phyloP scores from a whole-genome alignment of 768 basidiomycete species.

The Hypholoma sublateritium region DNA sequence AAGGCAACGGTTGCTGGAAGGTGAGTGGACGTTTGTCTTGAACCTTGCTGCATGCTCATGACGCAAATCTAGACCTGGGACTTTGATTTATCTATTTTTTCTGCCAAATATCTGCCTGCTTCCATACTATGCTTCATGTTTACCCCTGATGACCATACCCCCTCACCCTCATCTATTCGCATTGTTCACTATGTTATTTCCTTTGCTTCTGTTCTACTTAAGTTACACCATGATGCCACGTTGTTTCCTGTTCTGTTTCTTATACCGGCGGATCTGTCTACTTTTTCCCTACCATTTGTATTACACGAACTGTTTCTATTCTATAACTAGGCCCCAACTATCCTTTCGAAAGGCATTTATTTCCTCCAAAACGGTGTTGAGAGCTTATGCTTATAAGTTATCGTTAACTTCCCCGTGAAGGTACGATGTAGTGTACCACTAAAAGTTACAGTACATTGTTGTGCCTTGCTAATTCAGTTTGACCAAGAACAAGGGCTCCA shows the following conservation, averaged over 20 bases:
- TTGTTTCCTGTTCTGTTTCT: background rate
- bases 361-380: background rate
- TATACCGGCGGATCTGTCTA: constrained; percentile 1
- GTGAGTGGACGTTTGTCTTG: constrained; percentile 34
- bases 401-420: too few species aligned
- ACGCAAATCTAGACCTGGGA: constrained; percentile 22
- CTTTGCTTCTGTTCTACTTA: constrained; percentile 11
- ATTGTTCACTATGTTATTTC: constrained; percentile 20
- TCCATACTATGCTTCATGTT: constrained; percentile 16
- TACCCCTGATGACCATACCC: constrained; percentile 21
- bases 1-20: constrained; percentile 70
- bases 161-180: constrained; percentile 5
- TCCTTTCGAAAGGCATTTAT: background rate
- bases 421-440: too few species aligned
- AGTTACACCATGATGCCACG: constrained; percentile 4
- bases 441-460: too few species aligned
- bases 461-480: too few species aligned
- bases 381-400: too few species aligned
- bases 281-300: background rate
- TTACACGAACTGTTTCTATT: background rate
- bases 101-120: constrained; percentile 14
- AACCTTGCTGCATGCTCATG: background rate
- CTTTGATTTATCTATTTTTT: constrained; percentile 18
- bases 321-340: background rate
- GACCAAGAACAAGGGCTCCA: background rate